Evolutionary conservation across 768 basidiomycete genomes (phyloP), one percentile per base, ranked within the genome.

Genomic region (Termitomyces sp.): DNA sequence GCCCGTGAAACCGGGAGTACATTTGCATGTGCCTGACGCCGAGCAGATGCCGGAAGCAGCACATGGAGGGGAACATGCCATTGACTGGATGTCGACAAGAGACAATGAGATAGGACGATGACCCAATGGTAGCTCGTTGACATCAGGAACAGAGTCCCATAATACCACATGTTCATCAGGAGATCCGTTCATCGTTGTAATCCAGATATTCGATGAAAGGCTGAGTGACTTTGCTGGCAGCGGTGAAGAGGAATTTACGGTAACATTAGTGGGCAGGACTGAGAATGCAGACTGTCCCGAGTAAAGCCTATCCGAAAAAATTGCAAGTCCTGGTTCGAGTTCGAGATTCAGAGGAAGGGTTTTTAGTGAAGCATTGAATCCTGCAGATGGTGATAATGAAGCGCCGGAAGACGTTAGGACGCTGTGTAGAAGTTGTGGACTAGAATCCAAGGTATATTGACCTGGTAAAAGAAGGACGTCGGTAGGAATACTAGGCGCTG

Each of bases 81-180:
- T 68, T 4, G 79, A 82, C 62, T 82, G 77, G 41, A 87, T 75
- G 62, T 84, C 84, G 44, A 86, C 67, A 19, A 92, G 71, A 1
- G 80, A 73, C 21, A 91, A 69, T 0, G 82, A 74, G 43, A 75
- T 73, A 0, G 78, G 70, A 43, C 66, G 72, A 43, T 65, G 72
- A 6, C 74, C 70, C 2, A 76, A 66, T 2, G 89, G 85, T 15
- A 92, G 76, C 66, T 92, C 85, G 3, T 79, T 71, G 33, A 88
- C 64, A 64, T 94, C 89, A n/a, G 91, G 85, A 28, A 94, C 72
- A 7, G 87, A 84, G 60, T 89, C 83, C 89, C 90, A 94, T 33
- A 94, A 65, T 26, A 93, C 76, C 14, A 89, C 66, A 23, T 85
- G 72, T 60, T 77, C 45, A 55, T 60, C 59, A 74, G 56, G 79